phyloP scores from a whole-genome alignment of 768 basidiomycete genomes.

The Scleroderma citrinum region DNA sequence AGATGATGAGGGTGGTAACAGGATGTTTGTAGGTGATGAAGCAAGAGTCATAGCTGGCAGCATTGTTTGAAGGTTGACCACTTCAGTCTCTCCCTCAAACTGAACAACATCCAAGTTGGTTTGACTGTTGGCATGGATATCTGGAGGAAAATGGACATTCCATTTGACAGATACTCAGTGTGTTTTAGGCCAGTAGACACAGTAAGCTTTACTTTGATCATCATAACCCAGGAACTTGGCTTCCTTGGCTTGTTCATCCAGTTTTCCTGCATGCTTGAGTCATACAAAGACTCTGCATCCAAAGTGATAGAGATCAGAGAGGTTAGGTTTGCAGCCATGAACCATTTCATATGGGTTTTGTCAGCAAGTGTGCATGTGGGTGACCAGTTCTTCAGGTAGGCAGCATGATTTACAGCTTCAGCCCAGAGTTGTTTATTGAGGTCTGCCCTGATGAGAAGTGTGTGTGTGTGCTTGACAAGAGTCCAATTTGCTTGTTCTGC shows the following conservation, averaged over 20 bases:
- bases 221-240: slow-evolving; percentile 12
- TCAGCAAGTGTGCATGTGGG: too few relatives aligned
- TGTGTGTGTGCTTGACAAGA: slow-evolving; percentile 11
- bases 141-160: slow-evolving; percentile 8
- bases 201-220: slow-evolving; percentile 8
- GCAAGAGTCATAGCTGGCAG: too few relatives aligned
- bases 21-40: too few relatives aligned
- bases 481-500: slow-evolving; percentile 24
- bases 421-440: slow-evolving; percentile 23
- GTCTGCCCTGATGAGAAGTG: slow-evolving; percentile 12
- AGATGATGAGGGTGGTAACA: too few relatives aligned
- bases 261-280: slow-evolving; percentile 7
- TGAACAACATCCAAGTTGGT: slow-evolving; percentile 1
- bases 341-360: too few relatives aligned
- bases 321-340: too few relatives aligned
- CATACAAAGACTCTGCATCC: neutral
- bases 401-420: slow-evolving; percentile 7
- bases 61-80: neutral
- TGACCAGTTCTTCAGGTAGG: too few relatives aligned
- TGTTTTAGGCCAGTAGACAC: slow-evolving; percentile 17
- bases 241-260: slow-evolving; percentile 3
- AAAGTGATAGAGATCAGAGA: too few relatives aligned
- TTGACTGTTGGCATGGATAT: neutral
- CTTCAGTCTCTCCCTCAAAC: slow-evolving; percentile 11
- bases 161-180: slow-evolving; percentile 9